Conservation (phyloP, 768 basidiomycete genomes). For the Mycena leptocephala region DNA sequence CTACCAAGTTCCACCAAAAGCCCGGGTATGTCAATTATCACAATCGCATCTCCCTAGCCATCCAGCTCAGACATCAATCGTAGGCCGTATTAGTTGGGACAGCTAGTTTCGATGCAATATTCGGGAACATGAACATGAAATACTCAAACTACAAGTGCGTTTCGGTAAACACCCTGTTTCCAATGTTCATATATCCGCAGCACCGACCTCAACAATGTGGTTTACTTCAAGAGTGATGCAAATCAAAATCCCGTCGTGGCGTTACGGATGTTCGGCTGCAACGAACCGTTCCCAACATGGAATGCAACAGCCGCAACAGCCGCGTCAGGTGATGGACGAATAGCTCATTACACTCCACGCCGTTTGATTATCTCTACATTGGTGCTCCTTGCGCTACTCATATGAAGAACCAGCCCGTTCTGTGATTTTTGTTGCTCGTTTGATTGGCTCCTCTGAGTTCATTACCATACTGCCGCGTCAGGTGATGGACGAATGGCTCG, state of each 20-base stretch:
- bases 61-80: neutral
- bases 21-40: neutral
- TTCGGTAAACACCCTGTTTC: neutral
- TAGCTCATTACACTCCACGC: neutral
- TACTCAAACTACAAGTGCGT: neutral
- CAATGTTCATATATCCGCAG: neutral
- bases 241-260: neutral
- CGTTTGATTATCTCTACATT: neutral
- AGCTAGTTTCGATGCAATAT: neutral
- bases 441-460: neutral
- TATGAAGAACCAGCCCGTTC: neutral
- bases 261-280: neutral
- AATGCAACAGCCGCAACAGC: neutral
- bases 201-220: neutral
- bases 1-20: neutral
- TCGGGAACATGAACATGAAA: neutral
- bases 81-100: neutral
- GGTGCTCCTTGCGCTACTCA: neutral
- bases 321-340: neutral
- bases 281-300: neutral
- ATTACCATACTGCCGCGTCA: neutral
- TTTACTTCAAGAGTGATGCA: neutral
- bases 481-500: neutral
- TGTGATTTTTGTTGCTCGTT: neutral
- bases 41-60: neutral